Conservation (phyloP, 768 basidiomycete species). For the Kwoniella shandongensis region DNA sequence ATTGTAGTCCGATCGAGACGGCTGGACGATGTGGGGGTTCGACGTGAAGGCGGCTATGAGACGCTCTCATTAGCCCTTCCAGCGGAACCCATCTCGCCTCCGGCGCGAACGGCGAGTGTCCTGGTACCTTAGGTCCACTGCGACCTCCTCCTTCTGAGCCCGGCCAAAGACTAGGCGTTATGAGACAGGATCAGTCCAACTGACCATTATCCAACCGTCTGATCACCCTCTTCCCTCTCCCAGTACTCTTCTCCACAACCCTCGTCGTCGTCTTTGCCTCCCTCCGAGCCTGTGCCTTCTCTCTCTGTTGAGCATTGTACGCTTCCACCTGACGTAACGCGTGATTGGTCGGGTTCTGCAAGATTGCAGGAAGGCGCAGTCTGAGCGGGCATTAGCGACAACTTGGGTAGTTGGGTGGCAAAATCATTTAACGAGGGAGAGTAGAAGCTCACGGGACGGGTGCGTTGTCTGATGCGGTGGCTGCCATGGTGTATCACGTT, state of each 20-base stretch:
- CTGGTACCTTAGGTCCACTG: too few relatives aligned
- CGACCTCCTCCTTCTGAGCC: too few relatives aligned
- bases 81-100: too few relatives aligned
- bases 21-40: slow-evolving; percentile 48
- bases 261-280: slow-evolving; percentile 21
- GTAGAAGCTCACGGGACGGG: slow-evolving; percentile 13
- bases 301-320: slow-evolving; percentile 49
- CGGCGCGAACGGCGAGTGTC: too few relatives aligned
- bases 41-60: slow-evolving; percentile 39
- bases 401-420: slow-evolving; percentile 23
- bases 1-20: slow-evolving; percentile 35
- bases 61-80: neutral
- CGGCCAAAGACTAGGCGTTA: too few relatives aligned
- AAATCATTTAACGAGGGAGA: neutral
- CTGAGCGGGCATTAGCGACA: slow-evolving; percentile 15
- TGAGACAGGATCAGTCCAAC: too few relatives aligned
- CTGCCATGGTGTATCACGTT: too few relatives aligned
- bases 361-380: slow-evolving; percentile 49
- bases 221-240: slow-evolving; percentile 44
- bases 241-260: slow-evolving; percentile 14
- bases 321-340: slow-evolving; percentile 39
- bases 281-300: slow-evolving; percentile 35
- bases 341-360: slow-evolving; percentile 44
- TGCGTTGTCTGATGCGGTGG: neutral
- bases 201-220: slow-evolving; percentile 51